These are phyloP conservation scores for Trichoderma sp. DNA, from an alignment of 2,329 filamentous ascomycete genomes.

Conservation along the genomic window DNA sequence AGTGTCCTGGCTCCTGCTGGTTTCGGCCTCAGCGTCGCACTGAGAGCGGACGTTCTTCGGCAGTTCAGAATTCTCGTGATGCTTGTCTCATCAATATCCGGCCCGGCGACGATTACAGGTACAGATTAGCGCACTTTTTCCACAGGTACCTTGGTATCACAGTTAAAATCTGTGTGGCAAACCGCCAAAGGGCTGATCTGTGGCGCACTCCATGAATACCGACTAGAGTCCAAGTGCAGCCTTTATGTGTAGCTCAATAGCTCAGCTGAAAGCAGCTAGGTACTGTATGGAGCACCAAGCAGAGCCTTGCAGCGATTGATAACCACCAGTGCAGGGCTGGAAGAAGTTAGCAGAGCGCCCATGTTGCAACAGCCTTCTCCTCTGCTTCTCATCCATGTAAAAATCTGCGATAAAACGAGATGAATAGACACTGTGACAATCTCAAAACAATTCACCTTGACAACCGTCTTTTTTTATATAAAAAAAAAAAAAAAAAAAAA, in stretches of 20 bases:
- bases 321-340: not conserved
- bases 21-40: not conserved
- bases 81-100: not conserved
- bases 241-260: not conserved
- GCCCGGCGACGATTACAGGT: not conserved
- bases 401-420: not conserved
- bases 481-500: no score
- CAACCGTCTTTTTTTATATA: not conserved
- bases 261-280: not conserved
- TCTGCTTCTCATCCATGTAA: no score
- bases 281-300: no score
- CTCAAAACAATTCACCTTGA: not conserved
- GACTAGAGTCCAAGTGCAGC: not conserved
- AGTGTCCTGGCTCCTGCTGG: not conserved
- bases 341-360: not conserved
- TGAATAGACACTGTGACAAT: not conserved
- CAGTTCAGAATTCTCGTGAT: not conserved
- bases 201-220: no score
- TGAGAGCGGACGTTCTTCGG: not conserved
- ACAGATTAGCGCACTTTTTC: not conserved
- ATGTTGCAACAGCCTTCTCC: not conserved
- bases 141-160: not conserved
- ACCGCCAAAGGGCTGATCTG: not conserved
- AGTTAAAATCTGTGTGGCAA: no score
- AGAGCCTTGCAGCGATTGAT: not conserved